These are phyloP conservation scores for Teratosphaeria nubilosa DNA, from an alignment of 2,329 filamentous ascomycete genomes.

Conservation along the genomic window DNA sequence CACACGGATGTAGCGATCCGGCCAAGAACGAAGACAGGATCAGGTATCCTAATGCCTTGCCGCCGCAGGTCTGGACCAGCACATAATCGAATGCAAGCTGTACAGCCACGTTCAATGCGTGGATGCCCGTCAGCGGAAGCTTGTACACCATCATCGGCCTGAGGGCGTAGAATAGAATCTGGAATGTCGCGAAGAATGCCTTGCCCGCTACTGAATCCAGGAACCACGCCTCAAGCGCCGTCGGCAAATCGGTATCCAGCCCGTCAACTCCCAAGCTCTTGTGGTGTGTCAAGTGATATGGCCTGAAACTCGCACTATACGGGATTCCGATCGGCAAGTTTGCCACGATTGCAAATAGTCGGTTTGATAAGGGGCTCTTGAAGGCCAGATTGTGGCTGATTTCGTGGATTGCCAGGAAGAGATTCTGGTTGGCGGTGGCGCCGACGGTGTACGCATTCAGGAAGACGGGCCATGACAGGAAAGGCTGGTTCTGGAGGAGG, in stretches of 20 bases:
- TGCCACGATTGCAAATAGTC: conserved; percentile 80
- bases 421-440: conserved; percentile 93
- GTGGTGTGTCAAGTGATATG: conserved; percentile 97
- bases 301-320: conserved; percentile 91
- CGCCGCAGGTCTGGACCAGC: conserved; percentile 52
- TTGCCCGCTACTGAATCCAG: conserved; percentile 93
- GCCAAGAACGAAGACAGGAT: conserved; percentile 86
- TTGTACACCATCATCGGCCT: conserved; percentile 91
- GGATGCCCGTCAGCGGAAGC: conserved; percentile 75
- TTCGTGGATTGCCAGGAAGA: conserved; percentile 97
- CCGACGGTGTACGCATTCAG: conserved; percentile 81
- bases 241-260: conserved; percentile 91
- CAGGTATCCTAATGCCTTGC: conserved; percentile 66
- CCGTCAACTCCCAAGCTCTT: conserved; percentile 96
- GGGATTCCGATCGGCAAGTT: conserved; percentile 93
- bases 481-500: conserved; percentile 62
- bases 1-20: conserved; percentile 84
- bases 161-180: conserved; percentile 96
- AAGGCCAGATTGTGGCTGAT: conserved; percentile 98
- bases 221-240: conserved; percentile 79
- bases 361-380: conserved; percentile 66
- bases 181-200: conserved; percentile 97
- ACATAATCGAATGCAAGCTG: conserved; percentile 70
- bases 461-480: conserved; percentile 79
- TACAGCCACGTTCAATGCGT: conserved; percentile 67